Evolutionary conservation across 169 alveolate genomes (phyloP).

Genomic region (Cryptosporidium ryanae): DNA sequence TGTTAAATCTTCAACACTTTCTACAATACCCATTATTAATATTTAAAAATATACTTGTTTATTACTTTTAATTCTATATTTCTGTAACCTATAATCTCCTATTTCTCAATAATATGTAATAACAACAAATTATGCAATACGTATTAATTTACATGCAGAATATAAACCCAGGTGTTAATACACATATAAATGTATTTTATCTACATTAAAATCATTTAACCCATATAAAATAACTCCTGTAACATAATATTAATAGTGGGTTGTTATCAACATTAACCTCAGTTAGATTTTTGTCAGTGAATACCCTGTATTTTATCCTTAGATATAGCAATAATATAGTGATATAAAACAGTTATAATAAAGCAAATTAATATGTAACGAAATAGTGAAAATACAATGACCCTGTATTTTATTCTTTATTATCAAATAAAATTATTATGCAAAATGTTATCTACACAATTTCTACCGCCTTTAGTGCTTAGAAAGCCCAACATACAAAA

Average conservation of each 20-base stretch:
- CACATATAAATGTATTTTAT: not conserved
- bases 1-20: constrained; percentile 60
- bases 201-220: not conserved
- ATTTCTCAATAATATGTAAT: not conserved
- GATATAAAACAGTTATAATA: too few species aligned
- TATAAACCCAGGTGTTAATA: not conserved
- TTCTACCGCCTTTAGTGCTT: not conserved
- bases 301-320: too few species aligned
- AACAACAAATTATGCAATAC: not conserved
- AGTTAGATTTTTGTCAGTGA: too few species aligned
- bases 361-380: too few species aligned
- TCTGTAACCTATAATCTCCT: not conserved
- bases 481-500: not conserved
- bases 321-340: too few species aligned
- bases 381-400: too few species aligned
- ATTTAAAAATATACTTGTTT: not conserved
- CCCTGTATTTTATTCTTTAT: not conserved
- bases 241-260: too few species aligned
- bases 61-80: not conserved
- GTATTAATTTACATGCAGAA: not conserved
- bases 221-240: too few species aligned
- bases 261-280: too few species aligned
- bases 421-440: not conserved
- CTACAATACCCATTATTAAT: constrained; percentile 48
- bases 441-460: not conserved